These are phyloP conservation scores for Syzygium aqueum DNA, from an alignment of 345 rosid genomes.

Conservation along the genomic window DNA sequence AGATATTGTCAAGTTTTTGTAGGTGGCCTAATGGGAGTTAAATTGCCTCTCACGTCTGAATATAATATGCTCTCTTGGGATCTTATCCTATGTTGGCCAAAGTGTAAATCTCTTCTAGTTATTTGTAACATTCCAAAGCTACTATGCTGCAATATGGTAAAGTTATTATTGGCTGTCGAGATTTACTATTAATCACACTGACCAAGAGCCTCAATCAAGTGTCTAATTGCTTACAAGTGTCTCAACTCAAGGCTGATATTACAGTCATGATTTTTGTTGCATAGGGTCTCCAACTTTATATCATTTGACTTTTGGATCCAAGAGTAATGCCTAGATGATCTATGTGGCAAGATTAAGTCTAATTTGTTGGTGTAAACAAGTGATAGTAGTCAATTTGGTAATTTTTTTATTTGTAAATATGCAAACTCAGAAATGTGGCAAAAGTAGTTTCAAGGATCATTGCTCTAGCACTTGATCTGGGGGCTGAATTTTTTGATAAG, in stretches of 20 bases:
- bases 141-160: not conserved
- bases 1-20: too few relatives aligned
- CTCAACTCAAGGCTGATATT: not conserved
- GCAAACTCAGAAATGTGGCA: constrained; percentile 38
- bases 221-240: not conserved
- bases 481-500: constrained; percentile 55
- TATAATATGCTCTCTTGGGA: not conserved
- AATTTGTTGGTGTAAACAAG: not conserved
- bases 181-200: not conserved
- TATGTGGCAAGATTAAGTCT: not conserved
- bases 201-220: not conserved
- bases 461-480: constrained; percentile 68
- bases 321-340: not conserved
- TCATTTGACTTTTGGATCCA: not conserved
- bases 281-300: not conserved
- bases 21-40: not conserved
- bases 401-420: not conserved
- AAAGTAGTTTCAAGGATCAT: constrained; percentile 49
- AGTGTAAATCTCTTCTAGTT: not conserved
- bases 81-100: not conserved
- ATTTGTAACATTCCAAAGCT: not conserved
- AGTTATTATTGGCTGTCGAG: not conserved
- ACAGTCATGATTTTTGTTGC: not conserved
- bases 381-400: rapidly evolving
- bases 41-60: not conserved